Base-by-base conservation (phyloP, 176 grass and related monocot genomes). In the Elaeis guineensis region DNA sequence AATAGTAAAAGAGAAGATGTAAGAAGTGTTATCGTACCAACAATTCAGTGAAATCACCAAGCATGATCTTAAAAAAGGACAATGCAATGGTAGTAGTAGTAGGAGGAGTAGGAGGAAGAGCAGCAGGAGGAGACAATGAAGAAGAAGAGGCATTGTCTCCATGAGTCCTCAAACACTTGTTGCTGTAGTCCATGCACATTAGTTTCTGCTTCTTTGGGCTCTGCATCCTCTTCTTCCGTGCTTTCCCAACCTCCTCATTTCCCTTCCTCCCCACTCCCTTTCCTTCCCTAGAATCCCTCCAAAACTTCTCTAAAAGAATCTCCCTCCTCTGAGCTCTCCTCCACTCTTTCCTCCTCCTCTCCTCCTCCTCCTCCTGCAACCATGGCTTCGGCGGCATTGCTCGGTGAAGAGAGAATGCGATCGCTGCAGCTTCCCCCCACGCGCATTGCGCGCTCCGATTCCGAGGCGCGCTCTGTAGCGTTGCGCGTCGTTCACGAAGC, bases 21-120 rank as follows among this genome's bases (percentile, higher is more conserved):
- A 17, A 48, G 17, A 16, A 62, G 53, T 5, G 18, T 9, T 9
- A n/a, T 4, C 50, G 16, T 52, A 90, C 87, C 87, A 86, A 65
- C 5, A 25, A 15, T 54, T 86, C 66, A 32, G 75, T 78, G 87
- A 86, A 85, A 62, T 76, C 66, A 21, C 87, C 75, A 35, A 79
- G 35, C 87, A 90, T 90, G 78, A 90, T 62, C 75, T 90, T 86
- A 73, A 90, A 90, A 78, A 90, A 90, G 30, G 82, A 90, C 17
- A 67, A 52, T 25, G 39, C 54, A 2, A 63, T 6, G 18, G 44
- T 35, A 35, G 32, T 32, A 32, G 30, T 32, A 32, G 30, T 32
- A 30, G 29, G 6, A 32, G 30, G 0, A 35, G 32, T 0, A 35
- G 32, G 0, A 35, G 14, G 17, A 17, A 39, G 55, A 23, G n/a